Percentiles rank a stretch among this genome's conserved stretches.
Conservation (phyloP, 495 filamentous ascomycete species). For the Hypoxylon intermedium region DNA sequence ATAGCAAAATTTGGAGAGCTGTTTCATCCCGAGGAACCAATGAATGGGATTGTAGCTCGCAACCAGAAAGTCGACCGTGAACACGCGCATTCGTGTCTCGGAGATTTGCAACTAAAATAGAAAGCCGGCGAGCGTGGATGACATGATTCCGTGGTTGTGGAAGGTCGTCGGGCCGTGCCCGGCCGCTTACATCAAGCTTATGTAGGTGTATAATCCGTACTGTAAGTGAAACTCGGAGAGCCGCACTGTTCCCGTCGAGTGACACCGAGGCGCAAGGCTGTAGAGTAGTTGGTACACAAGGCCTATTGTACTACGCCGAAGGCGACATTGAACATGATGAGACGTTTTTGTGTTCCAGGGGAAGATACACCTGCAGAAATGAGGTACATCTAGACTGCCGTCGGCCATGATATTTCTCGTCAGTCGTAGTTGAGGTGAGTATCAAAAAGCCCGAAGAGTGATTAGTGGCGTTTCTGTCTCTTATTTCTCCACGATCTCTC, state of each 20-base stretch:
- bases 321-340: too few relatives aligned
- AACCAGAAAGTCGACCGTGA: background rate
- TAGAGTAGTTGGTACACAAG: conserved; percentile 20
- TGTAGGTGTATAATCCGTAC: conserved; percentile 15
- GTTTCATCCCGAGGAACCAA: conserved; percentile 27
- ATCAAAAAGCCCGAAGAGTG: background rate
- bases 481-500: conserved; percentile 24
- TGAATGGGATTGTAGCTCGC: background rate
- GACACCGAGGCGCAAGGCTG: conserved; percentile 14
- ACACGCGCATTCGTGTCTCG: conserved; percentile 39
- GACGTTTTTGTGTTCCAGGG: too few relatives aligned
- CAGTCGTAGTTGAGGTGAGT: background rate
- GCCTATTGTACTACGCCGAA: background rate
- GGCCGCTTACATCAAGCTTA: conserved; percentile 4
- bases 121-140: conserved; percentile 11
- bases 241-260: background rate
- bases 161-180: conserved; percentile 28
- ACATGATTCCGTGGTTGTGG: conserved; percentile 1
- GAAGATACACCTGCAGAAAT: too few relatives aligned
- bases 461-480: conserved; percentile 24
- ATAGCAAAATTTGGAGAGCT: conserved; percentile 13
- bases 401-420: background rate
- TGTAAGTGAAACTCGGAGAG: conserved; percentile 22
- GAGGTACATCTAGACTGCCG: too few relatives aligned
- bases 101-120: conserved; percentile 28